Evolutionary conservation across 768 basidiomycete genomes (phyloP).

Genomic region (Hydnum rufescens): DNA sequence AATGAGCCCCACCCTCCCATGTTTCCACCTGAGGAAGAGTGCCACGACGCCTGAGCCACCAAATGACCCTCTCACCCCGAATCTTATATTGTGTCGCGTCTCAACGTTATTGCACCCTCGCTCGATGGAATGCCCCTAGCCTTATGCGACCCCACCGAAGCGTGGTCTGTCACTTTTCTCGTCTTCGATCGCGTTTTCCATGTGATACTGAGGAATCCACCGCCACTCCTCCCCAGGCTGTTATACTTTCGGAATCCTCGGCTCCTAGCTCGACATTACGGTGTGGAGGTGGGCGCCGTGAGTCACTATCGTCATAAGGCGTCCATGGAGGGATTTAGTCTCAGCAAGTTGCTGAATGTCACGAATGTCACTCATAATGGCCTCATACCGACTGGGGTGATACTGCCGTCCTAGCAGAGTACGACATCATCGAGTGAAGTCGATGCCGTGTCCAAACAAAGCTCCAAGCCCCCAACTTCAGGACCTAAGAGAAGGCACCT

Average conservation of each 20-base stretch:
- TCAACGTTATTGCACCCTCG: constrained; percentile 34
- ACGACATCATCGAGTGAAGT: background rate
- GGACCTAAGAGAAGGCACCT: constrained; percentile 3
- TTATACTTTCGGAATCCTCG: background rate
- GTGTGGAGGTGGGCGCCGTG: constrained; percentile 21
- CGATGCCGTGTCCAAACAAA: background rate
- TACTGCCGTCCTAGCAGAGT: too few relatives aligned
- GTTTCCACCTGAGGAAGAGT: too few relatives aligned
- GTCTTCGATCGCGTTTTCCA: constrained; percentile 31
- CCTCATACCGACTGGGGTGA: too few relatives aligned
- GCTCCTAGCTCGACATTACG: background rate
- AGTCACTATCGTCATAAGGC: constrained; percentile 36
- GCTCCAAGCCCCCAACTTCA: constrained; percentile 3
- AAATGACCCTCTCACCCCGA: constrained; percentile 30
- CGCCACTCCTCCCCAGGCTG: background rate
- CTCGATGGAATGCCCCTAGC: constrained; percentile 15
- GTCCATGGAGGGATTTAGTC: constrained; percentile 60
- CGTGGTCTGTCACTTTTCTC: constrained; percentile 45
- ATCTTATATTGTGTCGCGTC: constrained; percentile 40
- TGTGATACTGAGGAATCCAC: background rate
- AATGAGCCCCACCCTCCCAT: constrained; percentile 27
- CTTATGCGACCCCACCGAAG: constrained; percentile 44
- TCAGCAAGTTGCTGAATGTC: constrained; percentile 49
- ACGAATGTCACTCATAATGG: too few relatives aligned
- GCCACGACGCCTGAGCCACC: constrained; percentile 55